Base-by-base conservation (phyloP, 2,329 filamentous ascomycete genomes). In the Didymella sp. region DNA sequence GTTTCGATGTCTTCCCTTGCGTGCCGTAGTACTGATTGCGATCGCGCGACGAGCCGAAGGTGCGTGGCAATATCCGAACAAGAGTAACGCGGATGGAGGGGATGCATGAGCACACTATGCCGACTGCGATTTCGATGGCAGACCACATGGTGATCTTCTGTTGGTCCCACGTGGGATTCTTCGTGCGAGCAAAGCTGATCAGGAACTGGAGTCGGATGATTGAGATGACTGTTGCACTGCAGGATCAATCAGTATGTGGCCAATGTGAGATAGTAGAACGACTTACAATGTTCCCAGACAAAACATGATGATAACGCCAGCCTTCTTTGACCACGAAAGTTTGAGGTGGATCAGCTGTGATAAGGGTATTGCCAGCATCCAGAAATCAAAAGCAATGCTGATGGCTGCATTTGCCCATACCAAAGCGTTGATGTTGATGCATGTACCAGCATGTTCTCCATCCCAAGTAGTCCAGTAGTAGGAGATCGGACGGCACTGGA, bases 21-120 rank as follows among this genome's bases (percentile, higher is more conserved):
- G 33, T 37, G 7, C 33, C 27, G 9, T 47, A 22, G 8, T 21
- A 30, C 31, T 37, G 44, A 27, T 37, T 37, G 31, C 21, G 44
- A 37, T 15, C 31, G 22, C 27, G 4, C n/a, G 33, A 37, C n/a
- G 44, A 47, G 13, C 44, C 37, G 4, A 41, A 42, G 3, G 40
- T 19, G 27, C 21, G 30, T 11, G 47, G 47, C 3, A 42, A n/a
- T 9, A 42, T 21, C 2, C 27, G 6, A 24, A 35, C 37, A 19
- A 48, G 45, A 6, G 40, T n/a, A 15, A n/a, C 64, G n/a, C 74
- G 71, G 15, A 78, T 53, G 22, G 69, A 65, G 0, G 77, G 77
- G 67, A 79, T 73, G 62, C 77, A 78, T n/a, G 73, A 73, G 56
- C 77, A 79, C 12, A 79, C 70, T 42, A 79, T 74, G 25, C 64